Percentiles rank a stretch among this genome's conserved stretches.
phyloP scores from a whole-genome alignment of 768 basidiomycete genomes.

The Tulasnella sp. region DNA sequence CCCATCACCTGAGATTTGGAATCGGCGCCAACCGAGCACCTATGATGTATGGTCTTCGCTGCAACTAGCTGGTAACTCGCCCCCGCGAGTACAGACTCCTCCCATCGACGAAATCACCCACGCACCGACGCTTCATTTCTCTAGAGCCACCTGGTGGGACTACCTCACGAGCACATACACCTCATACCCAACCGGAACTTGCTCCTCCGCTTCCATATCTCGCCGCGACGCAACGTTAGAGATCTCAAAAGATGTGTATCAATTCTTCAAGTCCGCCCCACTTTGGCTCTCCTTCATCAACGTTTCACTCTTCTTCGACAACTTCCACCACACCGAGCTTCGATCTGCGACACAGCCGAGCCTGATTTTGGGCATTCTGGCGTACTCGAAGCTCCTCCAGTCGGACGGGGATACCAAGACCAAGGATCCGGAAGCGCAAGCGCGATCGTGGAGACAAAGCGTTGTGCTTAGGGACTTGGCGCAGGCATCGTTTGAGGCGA shows the following conservation, averaged over 20 bases:
- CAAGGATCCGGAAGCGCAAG: background rate
- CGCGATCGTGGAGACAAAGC: background rate
- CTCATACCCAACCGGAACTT: background rate
- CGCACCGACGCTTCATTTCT: too few relatives aligned
- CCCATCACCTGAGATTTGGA: too few relatives aligned
- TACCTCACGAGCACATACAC: too few relatives aligned
- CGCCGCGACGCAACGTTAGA: background rate
- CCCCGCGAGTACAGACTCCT: too few relatives aligned
- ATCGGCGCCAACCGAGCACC: too few relatives aligned
- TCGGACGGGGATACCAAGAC: background rate
- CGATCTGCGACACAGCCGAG: conserved; percentile 2
- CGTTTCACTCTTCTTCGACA: conserved; percentile 9
- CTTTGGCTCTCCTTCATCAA: conserved; percentile 13
- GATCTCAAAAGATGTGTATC: background rate
- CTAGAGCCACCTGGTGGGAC: too few relatives aligned
- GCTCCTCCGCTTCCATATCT: background rate
- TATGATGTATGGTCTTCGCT: too few relatives aligned
- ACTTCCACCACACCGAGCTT: conserved; percentile 1
- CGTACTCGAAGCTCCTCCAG: conserved; percentile 6
- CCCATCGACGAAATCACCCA: too few relatives aligned
- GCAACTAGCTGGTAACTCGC: too few relatives aligned
- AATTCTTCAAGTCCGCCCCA: background rate
- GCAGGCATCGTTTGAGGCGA: background rate
- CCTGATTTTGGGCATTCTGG: conserved; percentile 4
- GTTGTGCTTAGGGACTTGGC: conserved; percentile 4